These are phyloP conservation scores for Chlorella sorokiniana DNA, from an alignment of 139 green algal species.

Conservation along the genomic window DNA sequence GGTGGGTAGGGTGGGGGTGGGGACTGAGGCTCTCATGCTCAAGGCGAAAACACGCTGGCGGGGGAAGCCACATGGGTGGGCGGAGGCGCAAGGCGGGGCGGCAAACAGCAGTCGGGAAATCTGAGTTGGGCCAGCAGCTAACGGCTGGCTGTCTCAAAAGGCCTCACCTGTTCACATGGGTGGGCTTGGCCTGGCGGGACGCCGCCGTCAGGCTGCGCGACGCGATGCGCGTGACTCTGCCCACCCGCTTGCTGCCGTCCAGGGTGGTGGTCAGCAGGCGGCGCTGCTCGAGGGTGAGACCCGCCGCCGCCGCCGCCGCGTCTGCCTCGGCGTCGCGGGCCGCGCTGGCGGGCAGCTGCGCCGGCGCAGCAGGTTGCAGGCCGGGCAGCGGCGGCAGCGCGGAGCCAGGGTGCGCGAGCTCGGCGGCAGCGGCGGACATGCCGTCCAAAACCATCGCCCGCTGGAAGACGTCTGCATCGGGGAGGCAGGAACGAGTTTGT, in stretches of 20 bases:
- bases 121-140: too few relatives aligned
- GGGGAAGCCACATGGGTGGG: too few relatives aligned
- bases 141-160: too few relatives aligned
- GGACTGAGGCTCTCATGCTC: too few relatives aligned
- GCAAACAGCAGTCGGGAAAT: too few relatives aligned
- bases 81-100: too few relatives aligned
- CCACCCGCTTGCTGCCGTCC: constrained; percentile 17
- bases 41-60: too few relatives aligned
- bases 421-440: constrained; percentile 55
- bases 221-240: constrained; percentile 7
- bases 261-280: constrained; percentile 15
- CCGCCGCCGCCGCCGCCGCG: background rate
- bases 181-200: constrained; percentile 1
- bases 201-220: constrained; percentile 14
- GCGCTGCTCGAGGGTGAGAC: background rate
- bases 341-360: background rate
- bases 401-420: constrained; percentile 46
- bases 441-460: constrained; percentile 65
- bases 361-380: background rate
- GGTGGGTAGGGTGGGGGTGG: too few relatives aligned
- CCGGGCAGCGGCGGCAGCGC: constrained; percentile 21
- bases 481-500: too few relatives aligned
- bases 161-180: constrained; percentile 10
- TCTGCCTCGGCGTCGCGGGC: background rate
- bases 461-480: constrained; percentile 29